phyloP scores from a whole-genome alignment of 306 rosid genomes.

The Acacia melanoxylon region DNA sequence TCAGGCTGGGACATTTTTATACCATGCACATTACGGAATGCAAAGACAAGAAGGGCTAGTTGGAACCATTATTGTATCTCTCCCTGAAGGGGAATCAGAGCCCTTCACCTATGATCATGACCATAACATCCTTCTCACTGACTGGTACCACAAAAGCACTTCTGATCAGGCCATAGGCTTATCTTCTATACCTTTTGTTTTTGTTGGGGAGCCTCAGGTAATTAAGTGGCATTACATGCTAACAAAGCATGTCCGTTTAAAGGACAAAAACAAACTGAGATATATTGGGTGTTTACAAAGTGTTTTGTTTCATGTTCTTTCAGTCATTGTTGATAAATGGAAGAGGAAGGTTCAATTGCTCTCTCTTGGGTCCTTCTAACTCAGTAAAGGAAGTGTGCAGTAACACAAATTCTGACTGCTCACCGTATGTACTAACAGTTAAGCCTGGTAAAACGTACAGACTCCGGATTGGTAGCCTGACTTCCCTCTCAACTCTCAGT shows the following conservation, averaged over 20 bases:
- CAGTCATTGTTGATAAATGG: conserved; percentile 65
- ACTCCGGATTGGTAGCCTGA: conserved; percentile 46
- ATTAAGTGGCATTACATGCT: too few species aligned
- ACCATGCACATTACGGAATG: conserved; percentile 69
- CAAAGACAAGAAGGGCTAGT: conserved; percentile 55
- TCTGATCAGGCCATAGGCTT: conserved; percentile 43
- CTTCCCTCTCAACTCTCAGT: conserved; percentile 55
- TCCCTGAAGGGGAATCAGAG: conserved; percentile 53
- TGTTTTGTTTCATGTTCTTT: not conserved
- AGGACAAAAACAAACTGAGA: not conserved
- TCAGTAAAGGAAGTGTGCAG: conserved; percentile 34
- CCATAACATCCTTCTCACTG: conserved; percentile 50
- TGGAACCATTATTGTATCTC: conserved; percentile 45
- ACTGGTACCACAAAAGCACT: conserved; percentile 54
- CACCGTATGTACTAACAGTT: conserved; percentile 39
- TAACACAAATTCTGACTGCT: conserved; percentile 42
- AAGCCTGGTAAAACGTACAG: conserved; percentile 49
- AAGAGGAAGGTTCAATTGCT: conserved; percentile 57
- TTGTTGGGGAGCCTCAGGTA: conserved; percentile 63
- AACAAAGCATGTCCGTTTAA: not conserved
- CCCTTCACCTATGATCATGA: conserved; percentile 53
- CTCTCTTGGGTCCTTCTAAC: conserved; percentile 34
- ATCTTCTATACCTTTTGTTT: conserved; percentile 24
- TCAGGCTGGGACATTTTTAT: conserved; percentile 55
- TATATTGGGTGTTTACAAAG: not conserved